Evolutionary conservation across 169 alveolate species (phyloP).

Genomic region (Pseudocohnilembus persalinus): DNA sequence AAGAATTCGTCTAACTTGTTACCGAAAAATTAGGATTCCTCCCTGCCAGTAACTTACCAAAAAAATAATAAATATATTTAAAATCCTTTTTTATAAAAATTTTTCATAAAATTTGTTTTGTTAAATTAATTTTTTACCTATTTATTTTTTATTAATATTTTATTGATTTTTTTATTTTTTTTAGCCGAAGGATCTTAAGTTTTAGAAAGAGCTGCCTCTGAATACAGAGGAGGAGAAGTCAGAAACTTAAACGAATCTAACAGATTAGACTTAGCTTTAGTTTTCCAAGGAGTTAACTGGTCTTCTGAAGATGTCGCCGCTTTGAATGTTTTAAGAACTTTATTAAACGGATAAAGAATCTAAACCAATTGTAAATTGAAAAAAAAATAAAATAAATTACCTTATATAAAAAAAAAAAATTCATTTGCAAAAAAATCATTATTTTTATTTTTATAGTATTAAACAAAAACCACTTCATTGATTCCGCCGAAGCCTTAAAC

Average conservation of each 20-base stretch:
- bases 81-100: no score
- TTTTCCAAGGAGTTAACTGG: conserved; percentile 59
- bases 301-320: conserved; percentile 45
- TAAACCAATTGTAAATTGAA: conserved; percentile 9
- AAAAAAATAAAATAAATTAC: background rate
- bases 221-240: conserved; percentile 72
- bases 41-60: conserved; percentile 47
- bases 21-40: conserved; percentile 59
- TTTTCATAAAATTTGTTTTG: no score
- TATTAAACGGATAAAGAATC: conserved; percentile 45
- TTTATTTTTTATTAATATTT: no score
- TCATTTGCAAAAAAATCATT: conserved; percentile 37
- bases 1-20: conserved; percentile 66
- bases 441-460: conserved; percentile 28
- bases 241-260: conserved; percentile 70
- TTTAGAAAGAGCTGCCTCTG: conserved; percentile 45
- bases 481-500: conserved; percentile 46
- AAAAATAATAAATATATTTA: no score
- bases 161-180: background rate
- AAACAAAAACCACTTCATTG: conserved; percentile 53
- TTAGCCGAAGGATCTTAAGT: conserved; percentile 26
- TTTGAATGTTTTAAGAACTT: conserved; percentile 46
- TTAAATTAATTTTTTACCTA: no score
- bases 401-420: conserved; percentile 2
- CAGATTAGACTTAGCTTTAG: conserved; percentile 53